Conservation (phyloP, 2,329 filamentous ascomycete species). For the Pseudogymnoascus pannorum region DNA sequence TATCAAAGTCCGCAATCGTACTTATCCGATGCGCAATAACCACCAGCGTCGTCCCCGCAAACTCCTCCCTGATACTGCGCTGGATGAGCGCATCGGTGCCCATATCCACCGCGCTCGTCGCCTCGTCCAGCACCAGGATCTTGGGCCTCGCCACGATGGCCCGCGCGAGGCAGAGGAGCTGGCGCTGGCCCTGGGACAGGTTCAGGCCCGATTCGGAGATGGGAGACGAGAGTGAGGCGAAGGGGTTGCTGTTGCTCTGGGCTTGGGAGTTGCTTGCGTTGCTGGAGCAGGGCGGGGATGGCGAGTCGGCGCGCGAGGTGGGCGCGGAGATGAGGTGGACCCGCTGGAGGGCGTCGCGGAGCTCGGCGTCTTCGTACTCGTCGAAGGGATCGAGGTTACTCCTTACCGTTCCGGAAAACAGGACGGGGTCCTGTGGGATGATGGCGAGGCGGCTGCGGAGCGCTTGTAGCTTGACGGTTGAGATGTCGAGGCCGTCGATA, state of each 20-base stretch:
- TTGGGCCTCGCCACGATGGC: slow-evolving; percentile 66
- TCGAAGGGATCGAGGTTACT: slow-evolving; percentile 73
- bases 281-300: slow-evolving; percentile 30
- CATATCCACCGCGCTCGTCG: slow-evolving; percentile 74
- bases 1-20: slow-evolving; percentile 71
- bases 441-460: slow-evolving; percentile 70
- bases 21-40: slow-evolving; percentile 71
- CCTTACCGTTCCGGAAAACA: slow-evolving; percentile 73
- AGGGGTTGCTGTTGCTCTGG: slow-evolving; percentile 55
- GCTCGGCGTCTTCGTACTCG: slow-evolving; percentile 59
- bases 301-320: slow-evolving; percentile 26
- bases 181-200: slow-evolving; percentile 67
- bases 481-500: slow-evolving; percentile 70
- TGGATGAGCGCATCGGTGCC: slow-evolving; percentile 68
- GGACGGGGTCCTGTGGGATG: slow-evolving; percentile 74
- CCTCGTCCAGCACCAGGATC: slow-evolving; percentile 75
- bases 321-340: slow-evolving; percentile 49
- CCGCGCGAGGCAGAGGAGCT: slow-evolving; percentile 66
- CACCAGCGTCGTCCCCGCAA: slow-evolving; percentile 59
- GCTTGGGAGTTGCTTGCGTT: slow-evolving; percentile 26
- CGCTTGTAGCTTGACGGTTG: slow-evolving; percentile 61
- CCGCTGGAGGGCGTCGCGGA: slow-evolving; percentile 61
- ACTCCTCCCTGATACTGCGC: slow-evolving; percentile 64
- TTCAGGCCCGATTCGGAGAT: slow-evolving; percentile 69
- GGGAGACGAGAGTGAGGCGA: slow-evolving; percentile 52